Base-by-base conservation (phyloP, 1,284 basidiomycete species). In the Ustilago vetiveriae region DNA sequence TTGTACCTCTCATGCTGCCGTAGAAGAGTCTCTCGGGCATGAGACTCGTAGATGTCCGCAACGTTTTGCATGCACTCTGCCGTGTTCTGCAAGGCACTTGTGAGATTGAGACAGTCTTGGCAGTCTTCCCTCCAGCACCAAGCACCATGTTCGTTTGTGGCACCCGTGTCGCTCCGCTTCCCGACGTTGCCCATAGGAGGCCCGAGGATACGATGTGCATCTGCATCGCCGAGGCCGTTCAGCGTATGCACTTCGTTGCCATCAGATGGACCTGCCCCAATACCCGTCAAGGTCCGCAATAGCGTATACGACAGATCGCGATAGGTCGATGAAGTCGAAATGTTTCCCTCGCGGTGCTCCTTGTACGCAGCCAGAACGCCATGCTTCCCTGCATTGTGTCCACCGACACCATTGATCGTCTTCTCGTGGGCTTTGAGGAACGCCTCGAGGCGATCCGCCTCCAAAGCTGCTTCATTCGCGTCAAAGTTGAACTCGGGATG, bases 71-170 rank as follows among this genome's bases (percentile, higher is more conserved):
- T 76, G 0, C 87, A 86, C 63, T 92, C 91, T 6, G 87, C 87
- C 0, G 89, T 88, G 76, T 88, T 88, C 80, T 92, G 91, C 60
- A 92, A 83, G 0, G 88, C 90, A 72, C 90, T 92, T 0, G 90
- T 91, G 44, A 92, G 82, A 51, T 86, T 86, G 26, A 92, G 82
- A 77, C 91, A 92, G 32, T 89, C 90, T 89, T 86, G 82, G 79
- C 89, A 92, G 3, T 85, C 85, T 56, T 92, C 90, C 19, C 88
- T 85, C 91, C 91, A 94, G 80, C 91, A 92, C 90, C 92, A 91
- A 2, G 90, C 91, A 1, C 90, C 88, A 19, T 90, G 86, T 13
- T 86, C 85, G 74, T 92, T 92, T 56, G 88, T 80, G 27, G 65
- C 76, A 4, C 62, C 75, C 17, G 80, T 80, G n/a, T 83, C 84